These are phyloP conservation scores for Pterocarpus santalinus DNA, from an alignment of 306 rosid genomes.

Conservation along the genomic window DNA sequence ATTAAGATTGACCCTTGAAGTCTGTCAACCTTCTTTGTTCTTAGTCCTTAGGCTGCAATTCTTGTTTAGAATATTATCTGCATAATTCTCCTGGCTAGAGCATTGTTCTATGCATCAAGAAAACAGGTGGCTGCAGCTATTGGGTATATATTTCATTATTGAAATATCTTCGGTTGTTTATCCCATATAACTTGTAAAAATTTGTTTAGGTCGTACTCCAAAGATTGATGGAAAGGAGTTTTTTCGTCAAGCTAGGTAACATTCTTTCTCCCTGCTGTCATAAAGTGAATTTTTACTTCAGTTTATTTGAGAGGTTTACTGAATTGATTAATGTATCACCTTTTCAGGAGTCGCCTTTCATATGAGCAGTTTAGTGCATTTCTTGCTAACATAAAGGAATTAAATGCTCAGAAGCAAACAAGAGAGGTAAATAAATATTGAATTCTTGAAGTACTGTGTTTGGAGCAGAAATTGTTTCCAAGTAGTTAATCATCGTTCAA, in stretches of 20 bases:
- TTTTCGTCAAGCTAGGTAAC: slow-evolving; percentile 93
- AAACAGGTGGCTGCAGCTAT: neutral
- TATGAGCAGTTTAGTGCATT: slow-evolving; percentile 99
- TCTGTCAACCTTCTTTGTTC: slow-evolving; percentile 3
- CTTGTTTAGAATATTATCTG: slow-evolving; percentile 28
- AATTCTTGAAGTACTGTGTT: slow-evolving; percentile 25
- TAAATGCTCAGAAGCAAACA: slow-evolving; percentile 97
- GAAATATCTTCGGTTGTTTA: slow-evolving; percentile 23
- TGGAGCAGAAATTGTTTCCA: slow-evolving; percentile 33
- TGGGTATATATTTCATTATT: slow-evolving; percentile 10
- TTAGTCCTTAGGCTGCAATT: neutral
- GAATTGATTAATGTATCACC: slow-evolving; percentile 39
- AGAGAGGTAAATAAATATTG: slow-evolving; percentile 74
- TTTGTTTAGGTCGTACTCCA: slow-evolving; percentile 79
- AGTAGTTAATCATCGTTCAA: slow-evolving; percentile 34
- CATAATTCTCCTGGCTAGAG: slow-evolving; percentile 3
- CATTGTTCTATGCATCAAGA: neutral
- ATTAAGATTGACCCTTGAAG: slow-evolving; percentile 19
- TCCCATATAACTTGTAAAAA: slow-evolving; percentile 27
- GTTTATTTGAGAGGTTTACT: slow-evolving; percentile 36
- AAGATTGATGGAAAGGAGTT: slow-evolving; percentile 98
- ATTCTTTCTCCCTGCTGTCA: slow-evolving; percentile 31
- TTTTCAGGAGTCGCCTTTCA: slow-evolving; percentile 91
- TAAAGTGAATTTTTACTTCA: slow-evolving; percentile 29
- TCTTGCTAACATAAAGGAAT: slow-evolving; percentile 93